Base-by-base conservation (phyloP, 129 eudicot species). In the Dittrichia graveolens region DNA sequence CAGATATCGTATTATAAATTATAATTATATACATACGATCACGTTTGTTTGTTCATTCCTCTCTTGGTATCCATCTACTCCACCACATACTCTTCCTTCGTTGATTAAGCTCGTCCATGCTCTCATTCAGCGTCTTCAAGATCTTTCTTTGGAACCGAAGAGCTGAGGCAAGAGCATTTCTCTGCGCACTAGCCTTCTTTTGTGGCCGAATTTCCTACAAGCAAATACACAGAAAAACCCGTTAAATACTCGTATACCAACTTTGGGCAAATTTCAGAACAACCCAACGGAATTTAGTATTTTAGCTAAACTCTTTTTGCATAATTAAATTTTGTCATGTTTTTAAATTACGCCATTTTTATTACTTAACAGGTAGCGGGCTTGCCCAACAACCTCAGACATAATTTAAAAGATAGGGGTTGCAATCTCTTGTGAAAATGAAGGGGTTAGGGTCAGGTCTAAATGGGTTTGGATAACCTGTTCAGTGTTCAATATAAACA, bases 1-100 rank as follows among this genome's bases (percentile, higher is more conserved):
- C 82, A 71, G 61, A 70, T 61, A 42, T 52, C 11, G 35, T 70
- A 78, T 78, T 65, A 64, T 76, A 75, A 69, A 79, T n/a, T 63
- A 63, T 59, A 13, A 59, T 18, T 56, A 39, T 16, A 60, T 83
- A 79, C 73, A 45, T 64, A 78, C 65, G 54, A 13, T 19, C 50
- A 59, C 2, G 31, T 24, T 24, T 24, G 31, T 24, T 24, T 18
- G 13, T 47, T 87, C 84, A 94, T 70, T 94, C 99, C 86, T 90
- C 96, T 80, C 83, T 86, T n/a, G 97, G 99, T 74, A 94, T 94
- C 99, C 99, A 94, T 74, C 99, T 78, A 76, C 94, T 90, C 99
- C 99, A 94, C 99, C 99, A 94, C 70, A 86, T 58, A 81, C 97
- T 94, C 88, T 88, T 94, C 45, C 94, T 59, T 4, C 74, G 79